Evolutionary conservation across 2,329 filamentous ascomycete species (phyloP).

Genomic region (Colletotrichum sp.): DNA sequence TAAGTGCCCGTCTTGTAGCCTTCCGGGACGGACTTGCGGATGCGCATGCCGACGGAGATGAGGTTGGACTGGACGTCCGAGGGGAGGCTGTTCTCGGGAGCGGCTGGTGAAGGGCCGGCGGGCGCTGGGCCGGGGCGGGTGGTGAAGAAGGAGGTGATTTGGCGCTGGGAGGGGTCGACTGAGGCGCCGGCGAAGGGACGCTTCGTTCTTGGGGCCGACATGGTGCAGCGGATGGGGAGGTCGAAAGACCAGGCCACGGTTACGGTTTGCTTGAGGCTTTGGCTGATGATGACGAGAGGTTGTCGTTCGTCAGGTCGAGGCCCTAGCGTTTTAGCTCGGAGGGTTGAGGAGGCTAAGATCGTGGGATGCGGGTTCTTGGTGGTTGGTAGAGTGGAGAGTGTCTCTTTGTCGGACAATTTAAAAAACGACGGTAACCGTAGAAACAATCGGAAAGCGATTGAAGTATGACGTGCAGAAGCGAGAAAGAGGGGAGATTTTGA

Average conservation of each 20-base stretch:
- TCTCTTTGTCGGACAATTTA: neutral
- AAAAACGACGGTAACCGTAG: neutral
- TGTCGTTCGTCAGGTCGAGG: neutral
- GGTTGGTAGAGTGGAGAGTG: conserved; percentile 21
- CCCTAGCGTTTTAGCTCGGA: neutral
- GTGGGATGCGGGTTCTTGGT: neutral
- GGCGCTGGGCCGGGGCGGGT: conserved; percentile 15
- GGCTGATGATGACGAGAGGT: neutral
- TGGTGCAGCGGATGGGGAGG: conserved; percentile 26
- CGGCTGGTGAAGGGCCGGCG: conserved; percentile 18
- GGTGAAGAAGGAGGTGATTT: conserved; percentile 69
- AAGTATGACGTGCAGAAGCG: conserved; percentile 5
- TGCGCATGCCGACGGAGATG: conserved; percentile 91
- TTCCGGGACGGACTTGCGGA: conserved; percentile 91
- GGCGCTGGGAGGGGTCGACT: conserved; percentile 62
- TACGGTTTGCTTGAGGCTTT: neutral
- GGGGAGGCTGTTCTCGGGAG: conserved; percentile 58
- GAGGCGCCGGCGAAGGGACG: conserved; percentile 66
- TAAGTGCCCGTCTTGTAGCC: conserved; percentile 81
- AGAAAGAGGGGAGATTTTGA: neutral
- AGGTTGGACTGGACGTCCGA: conserved; percentile 77
- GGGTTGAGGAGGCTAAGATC: neutral
- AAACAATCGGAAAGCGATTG: conserved; percentile 9
- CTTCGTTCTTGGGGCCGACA: conserved; percentile 63
- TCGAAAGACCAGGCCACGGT: neutral